Conservation (phyloP, 2,329 filamentous ascomycete species). For the Xenoacremonium recifei region DNA sequence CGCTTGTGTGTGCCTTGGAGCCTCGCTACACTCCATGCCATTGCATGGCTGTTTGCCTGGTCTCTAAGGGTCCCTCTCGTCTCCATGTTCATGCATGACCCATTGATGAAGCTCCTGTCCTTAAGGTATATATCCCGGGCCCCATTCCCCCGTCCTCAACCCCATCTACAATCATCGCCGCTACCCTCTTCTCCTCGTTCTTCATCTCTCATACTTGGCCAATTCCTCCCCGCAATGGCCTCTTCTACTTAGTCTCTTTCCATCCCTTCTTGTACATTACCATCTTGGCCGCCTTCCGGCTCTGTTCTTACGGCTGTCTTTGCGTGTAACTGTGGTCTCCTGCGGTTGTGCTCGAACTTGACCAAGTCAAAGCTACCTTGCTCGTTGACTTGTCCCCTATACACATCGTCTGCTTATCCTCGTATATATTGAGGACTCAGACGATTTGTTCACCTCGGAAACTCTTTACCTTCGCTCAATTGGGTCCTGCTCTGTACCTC, state of each 20-base stretch:
- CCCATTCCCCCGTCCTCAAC: conserved; percentile 36
- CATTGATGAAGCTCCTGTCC: conserved; percentile 21
- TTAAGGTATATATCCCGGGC: conserved; percentile 48
- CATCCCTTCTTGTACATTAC: conserved; percentile 26
- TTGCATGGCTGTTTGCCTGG: conserved; percentile 18
- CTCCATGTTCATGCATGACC: conserved; percentile 39
- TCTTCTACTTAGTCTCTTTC: conserved; percentile 25
- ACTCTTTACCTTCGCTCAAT: too few species aligned
- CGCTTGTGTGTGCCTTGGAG: conserved; percentile 23
- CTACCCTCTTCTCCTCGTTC: conserved; percentile 25
- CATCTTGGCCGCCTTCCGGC: conserved; percentile 14
- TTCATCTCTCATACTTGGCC: conserved; percentile 19
- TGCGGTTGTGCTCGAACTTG: too few species aligned
- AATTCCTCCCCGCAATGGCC: conserved; percentile 25
- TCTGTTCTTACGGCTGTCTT: conserved; percentile 18
- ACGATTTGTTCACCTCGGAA: too few species aligned
- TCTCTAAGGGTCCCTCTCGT: conserved; percentile 32
- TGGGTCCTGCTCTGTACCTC: too few species aligned
- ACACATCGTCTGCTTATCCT: too few species aligned
- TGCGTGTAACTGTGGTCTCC: conserved; percentile 23
- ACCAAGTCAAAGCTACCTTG: too few species aligned
- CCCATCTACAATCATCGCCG: conserved; percentile 24
- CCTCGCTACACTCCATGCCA: conserved; percentile 25
- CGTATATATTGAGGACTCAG: too few species aligned
- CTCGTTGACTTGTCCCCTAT: too few species aligned